These are phyloP conservation scores for Boletus tylopilopsis DNA, from an alignment of 768 basidiomycete genomes.

Conservation along the genomic window DNA sequence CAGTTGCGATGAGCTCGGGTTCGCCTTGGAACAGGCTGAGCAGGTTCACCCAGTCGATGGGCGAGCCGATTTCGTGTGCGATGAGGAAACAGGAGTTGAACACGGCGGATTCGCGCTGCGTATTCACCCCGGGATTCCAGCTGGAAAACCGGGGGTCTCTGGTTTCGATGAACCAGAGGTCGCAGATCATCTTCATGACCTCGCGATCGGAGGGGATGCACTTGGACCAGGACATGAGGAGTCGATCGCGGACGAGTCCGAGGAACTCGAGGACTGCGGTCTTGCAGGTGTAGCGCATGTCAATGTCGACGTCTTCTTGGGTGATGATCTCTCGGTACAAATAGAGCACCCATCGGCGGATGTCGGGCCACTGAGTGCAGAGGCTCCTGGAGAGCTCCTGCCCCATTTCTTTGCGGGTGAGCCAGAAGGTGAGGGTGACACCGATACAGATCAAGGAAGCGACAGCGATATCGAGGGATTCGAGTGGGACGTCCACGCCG, in stretches of 20 bases:
- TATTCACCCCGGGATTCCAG: conserved; percentile 3
- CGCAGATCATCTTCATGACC: conserved; percentile 27
- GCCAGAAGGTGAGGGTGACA: conserved; percentile 23
- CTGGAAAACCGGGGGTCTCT: conserved; percentile 23
- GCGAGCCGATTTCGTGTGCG: conserved; percentile 16
- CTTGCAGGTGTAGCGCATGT: conserved; percentile 21
- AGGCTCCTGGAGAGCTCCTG: conserved; percentile 15
- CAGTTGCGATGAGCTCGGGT: conserved; percentile 16
- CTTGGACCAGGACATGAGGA: conserved; percentile 27
- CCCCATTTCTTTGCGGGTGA: conserved; percentile 12
- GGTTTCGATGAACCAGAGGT: conserved; percentile 28
- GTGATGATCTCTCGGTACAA: conserved; percentile 16
- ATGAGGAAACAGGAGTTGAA: conserved; percentile 28
- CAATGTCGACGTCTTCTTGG: neutral
- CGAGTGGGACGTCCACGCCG: conserved; percentile 1
- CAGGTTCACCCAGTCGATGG: conserved; percentile 24
- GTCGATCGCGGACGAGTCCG: conserved; percentile 22
- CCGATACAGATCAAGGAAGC: conserved; percentile 20
- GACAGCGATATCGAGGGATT: conserved; percentile 12
- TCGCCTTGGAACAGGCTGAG: conserved; percentile 21
- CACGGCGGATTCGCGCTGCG: conserved; percentile 29
- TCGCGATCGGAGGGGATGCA: conserved; percentile 21
- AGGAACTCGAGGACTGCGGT: conserved; percentile 25
- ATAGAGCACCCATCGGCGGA: conserved; percentile 28
- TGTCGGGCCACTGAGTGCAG: conserved; percentile 18